phyloP scores from a whole-genome alignment of 768 basidiomycete genomes.

The Lepiota venenata region DNA sequence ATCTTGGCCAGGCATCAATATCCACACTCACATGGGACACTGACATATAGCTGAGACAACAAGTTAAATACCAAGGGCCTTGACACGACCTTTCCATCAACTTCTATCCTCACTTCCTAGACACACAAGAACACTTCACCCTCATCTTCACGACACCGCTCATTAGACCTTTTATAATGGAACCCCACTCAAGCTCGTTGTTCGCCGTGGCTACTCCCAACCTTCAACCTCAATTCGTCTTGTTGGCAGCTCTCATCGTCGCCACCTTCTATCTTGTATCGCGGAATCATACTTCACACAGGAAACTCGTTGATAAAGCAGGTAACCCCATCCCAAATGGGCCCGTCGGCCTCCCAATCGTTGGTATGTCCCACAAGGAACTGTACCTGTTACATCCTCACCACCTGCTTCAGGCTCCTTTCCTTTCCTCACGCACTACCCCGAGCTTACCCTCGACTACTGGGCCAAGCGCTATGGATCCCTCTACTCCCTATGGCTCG shows the following conservation, averaged over 20 bases:
- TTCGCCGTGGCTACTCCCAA: background rate
- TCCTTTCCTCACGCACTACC: constrained; percentile 36
- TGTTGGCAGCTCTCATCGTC: background rate
- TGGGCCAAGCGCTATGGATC: constrained; percentile 43
- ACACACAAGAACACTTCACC: no score
- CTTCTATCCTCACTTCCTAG: no score
- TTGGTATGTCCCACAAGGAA: no score
- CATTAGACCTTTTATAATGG: background rate
- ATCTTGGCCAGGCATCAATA: no score
- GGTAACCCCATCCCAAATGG: background rate
- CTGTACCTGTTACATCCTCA: background rate
- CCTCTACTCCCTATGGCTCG: constrained; percentile 43
- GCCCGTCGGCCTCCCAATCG: background rate
- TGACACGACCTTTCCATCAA: no score
- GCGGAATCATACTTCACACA: background rate
- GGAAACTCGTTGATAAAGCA: background rate
- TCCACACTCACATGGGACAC: no score
- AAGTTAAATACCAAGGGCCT: no score
- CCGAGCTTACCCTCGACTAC: constrained; percentile 37
- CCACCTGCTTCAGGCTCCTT: constrained; percentile 25
- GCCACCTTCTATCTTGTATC: background rate
- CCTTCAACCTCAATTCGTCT: background rate
- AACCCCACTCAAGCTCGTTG: background rate
- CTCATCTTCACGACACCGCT: no score
- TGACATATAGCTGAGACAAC: no score